phyloP scores from a whole-genome alignment of 768 basidiomycete genomes.

The Mycena rosella region DNA sequence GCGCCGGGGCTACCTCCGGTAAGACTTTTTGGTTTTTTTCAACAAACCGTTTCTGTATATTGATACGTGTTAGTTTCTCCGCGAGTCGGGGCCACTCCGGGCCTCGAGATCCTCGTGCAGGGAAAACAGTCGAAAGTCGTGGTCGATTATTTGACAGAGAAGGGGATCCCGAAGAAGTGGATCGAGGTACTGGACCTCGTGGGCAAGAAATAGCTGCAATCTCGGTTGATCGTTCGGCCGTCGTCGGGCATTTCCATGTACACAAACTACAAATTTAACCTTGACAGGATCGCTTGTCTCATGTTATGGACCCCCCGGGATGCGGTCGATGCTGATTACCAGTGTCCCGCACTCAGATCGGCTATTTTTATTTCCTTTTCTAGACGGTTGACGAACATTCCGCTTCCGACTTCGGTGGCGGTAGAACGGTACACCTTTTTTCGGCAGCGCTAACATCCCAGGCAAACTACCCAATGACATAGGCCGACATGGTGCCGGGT shows the following conservation, averaged over 20 bases:
- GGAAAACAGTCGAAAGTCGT: slow-evolving; percentile 83
- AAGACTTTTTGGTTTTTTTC: slow-evolving; percentile 16
- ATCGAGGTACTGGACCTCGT: slow-evolving; percentile 59
- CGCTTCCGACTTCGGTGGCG: not conserved
- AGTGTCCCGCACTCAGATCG: not conserved
- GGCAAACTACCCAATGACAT: not conserved
- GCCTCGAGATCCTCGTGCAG: slow-evolving; percentile 84
- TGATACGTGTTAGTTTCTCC: slow-evolving; percentile 64
- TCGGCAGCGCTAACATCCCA: not conserved
- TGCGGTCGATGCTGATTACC: not conserved
- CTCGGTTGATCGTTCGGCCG: not conserved
- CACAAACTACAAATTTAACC: not conserved
- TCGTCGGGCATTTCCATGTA: not conserved
- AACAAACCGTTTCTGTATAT: not conserved
- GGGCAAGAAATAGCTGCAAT: slow-evolving; percentile 26
- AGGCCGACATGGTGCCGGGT: not conserved
- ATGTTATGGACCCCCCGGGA: no score
- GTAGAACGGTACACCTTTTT: not conserved
- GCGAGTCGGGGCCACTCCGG: slow-evolving; percentile 66
- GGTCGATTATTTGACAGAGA: slow-evolving; percentile 71
- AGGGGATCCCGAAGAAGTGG: slow-evolving; percentile 88
- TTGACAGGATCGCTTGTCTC: not conserved
- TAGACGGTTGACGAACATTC: not conserved
- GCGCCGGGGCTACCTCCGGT: slow-evolving; percentile 87
- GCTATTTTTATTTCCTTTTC: slow-evolving; percentile 18